Base-by-base conservation (phyloP, 768 basidiomycete genomes). In the Paxillus rubicundulus region DNA sequence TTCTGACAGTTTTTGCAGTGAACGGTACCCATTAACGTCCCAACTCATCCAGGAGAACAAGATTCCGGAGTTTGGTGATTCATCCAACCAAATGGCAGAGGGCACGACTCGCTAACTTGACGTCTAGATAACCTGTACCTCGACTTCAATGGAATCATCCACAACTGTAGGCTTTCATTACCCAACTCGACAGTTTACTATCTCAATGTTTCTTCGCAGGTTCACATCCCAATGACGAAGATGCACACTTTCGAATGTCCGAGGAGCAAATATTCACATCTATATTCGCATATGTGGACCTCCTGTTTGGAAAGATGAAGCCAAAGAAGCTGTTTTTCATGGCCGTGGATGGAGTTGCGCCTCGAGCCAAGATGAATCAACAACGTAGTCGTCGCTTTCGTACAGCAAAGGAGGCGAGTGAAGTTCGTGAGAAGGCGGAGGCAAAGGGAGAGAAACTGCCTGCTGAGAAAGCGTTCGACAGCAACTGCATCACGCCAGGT, bases 311-410 rank as follows among this genome's bases (percentile, higher is more conserved):
- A 28, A 98, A 95, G 75, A 98, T 99, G 56, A 98, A 95, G 69
- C 97, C 97, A 1, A 88, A 92, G 78, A 97, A 98, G 66, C 75
- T 97, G 12, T 98, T 98, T 71, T 98, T 97, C 72, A 96, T 99
- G 89, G 97, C 96, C 21, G 87, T 99, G 42, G 97, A 98, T 67
- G 96, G 96, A 44, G 95, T 98, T 13, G 96, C 96, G 0, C 96
- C 96, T 4, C 77, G 96, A 42, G 96, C 96, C 32, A 98, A 99
- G 80, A 97, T 98, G 96, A 99, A 99, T 67, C 96, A 98, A 71
- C 96, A 98, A 66, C 85, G 96, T 17, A 87, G 89, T 66, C 78
- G 96, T 36, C 84, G 95, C 42, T 99, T 98, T 75, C 77, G 96
- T 50, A 93, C 95, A 0, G 95, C 95, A 7, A 92, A 89, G 72